Base-by-base conservation (phyloP, 2,329 filamentous ascomycete genomes). In the Aspergillus amoenus region DNA sequence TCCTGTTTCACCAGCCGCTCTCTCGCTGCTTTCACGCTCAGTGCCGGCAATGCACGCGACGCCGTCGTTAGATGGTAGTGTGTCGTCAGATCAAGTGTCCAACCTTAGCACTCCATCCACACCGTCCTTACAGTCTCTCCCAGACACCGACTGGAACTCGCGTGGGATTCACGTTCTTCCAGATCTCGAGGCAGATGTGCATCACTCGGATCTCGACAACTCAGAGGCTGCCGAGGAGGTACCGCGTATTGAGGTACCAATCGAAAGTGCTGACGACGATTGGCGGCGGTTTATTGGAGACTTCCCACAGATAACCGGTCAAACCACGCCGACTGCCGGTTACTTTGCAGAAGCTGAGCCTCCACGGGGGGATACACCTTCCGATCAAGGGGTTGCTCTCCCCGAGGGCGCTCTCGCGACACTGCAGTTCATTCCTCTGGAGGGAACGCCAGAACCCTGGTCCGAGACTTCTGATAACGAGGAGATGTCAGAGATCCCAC, bases 61-160 rank as follows among this genome's bases (percentile, higher is more conserved):
- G 4, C 93, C 93, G 3, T 97, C 93, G 4, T 81, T 96, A 3
- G 93, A 96, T 76, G 93, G 92, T 21, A 96, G 91, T 74, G 78
- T 94, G 67, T 89, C 87, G 8, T 96, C 93, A 2, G 93, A 97
- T 69, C 92, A 96, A 71, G 83, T 95, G 73, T 90, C 91, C 2
- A 84, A 83, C 52, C 83, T 92, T 72, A 96, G 91, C 68, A 91
- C 91, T 48, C 92, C 93, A 5, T 86, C 90, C 11, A 97, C 93
- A 0, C 93, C 93, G 13, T 82, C 93, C 59, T 82, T 90, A 62
- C 84, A 76, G 30, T 78, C 79, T 9, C 78, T 81, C 37, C 77
- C 81, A 17, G 83, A 84, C 46, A 78, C 81, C 55, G 82, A 83
- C 55, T 95, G 91, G 91, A 78, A 78, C 50, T 46, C 66, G 8